Evolutionary conservation across 2,329 filamentous ascomycete species (phyloP).

Genomic region (Trichophyton verrucosum): DNA sequence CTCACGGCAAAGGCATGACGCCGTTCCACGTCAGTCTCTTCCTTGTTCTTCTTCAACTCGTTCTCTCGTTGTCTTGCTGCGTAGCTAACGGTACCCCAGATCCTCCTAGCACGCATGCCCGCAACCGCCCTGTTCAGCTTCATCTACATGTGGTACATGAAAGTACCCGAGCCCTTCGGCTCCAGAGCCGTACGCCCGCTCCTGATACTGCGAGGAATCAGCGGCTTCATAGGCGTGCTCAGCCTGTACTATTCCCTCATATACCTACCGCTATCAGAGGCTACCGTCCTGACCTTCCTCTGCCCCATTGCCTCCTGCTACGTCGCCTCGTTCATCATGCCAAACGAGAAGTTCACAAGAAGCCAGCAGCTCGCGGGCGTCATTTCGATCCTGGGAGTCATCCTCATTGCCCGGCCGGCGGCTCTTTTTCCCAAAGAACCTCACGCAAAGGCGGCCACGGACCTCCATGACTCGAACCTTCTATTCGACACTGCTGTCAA

Average conservation of each 20-base stretch:
- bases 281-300: constrained; percentile 80
- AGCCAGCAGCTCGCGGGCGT: constrained; percentile 64
- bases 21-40: constrained; percentile 51
- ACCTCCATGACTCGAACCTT: not conserved
- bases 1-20: constrained; percentile 59
- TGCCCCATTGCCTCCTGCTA: constrained; percentile 68
- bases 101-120: constrained; percentile 67
- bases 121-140: constrained; percentile 57
- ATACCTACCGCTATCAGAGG: constrained; percentile 75
- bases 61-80: not conserved
- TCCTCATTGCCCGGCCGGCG: constrained; percentile 66
- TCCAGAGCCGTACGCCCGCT: constrained; percentile 53
- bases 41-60: not conserved
- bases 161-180: constrained; percentile 58
- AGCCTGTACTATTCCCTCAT: constrained; percentile 63
- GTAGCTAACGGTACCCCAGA: constrained; percentile 26
- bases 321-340: constrained; percentile 59
- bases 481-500: constrained; percentile 2
- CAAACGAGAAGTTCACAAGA: constrained; percentile 63
- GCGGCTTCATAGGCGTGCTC: constrained; percentile 67
- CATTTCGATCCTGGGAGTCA: constrained; percentile 63
- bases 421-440: constrained; percentile 37
- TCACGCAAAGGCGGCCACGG: not conserved
- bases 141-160: constrained; percentile 60
- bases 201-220: constrained; percentile 54